These are phyloP conservation scores for Fraxinus baroniana DNA, from an alignment of 305 asterid species.

Conservation along the genomic window DNA sequence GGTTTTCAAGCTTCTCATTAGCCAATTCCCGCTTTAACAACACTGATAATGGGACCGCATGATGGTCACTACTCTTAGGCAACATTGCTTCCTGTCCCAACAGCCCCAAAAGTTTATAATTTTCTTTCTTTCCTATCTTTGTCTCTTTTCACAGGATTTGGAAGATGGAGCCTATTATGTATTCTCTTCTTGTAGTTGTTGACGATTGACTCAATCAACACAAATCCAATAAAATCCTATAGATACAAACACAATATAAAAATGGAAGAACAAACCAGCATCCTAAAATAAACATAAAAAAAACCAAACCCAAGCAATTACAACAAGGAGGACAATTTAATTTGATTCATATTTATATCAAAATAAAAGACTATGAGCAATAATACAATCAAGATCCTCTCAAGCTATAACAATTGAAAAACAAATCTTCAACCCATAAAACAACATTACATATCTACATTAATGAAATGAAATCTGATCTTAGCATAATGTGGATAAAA, in stretches of 20 bases:
- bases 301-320: background rate
- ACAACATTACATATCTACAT: slow-evolving; percentile 5
- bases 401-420: background rate
- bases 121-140: slow-evolving; percentile 8
- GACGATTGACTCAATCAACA: slow-evolving; percentile 37
- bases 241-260: slow-evolving; percentile 4
- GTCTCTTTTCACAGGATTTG: slow-evolving; percentile 20
- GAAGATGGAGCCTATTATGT: slow-evolving; percentile 23
- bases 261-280: background rate
- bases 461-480: slow-evolving; percentile 1
- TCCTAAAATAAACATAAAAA: background rate
- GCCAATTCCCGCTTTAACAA: slow-evolving; percentile 89
- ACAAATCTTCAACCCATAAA: background rate
- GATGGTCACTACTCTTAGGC: slow-evolving; percentile 75
- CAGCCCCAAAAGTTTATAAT: slow-evolving; percentile 26
- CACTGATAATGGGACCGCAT: slow-evolving; percentile 80
- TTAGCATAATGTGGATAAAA: slow-evolving; percentile 6
- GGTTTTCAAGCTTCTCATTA: slow-evolving; percentile 86
- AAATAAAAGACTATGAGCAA: background rate
- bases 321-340: background rate
- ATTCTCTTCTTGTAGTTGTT: slow-evolving; percentile 24
- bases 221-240: slow-evolving; percentile 31
- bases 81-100: slow-evolving; percentile 53
- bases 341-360: background rate
- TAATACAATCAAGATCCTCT: slow-evolving; percentile 3